phyloP scores from a whole-genome alignment of 768 basidiomycete genomes.

The Serpula lacrymans region DNA sequence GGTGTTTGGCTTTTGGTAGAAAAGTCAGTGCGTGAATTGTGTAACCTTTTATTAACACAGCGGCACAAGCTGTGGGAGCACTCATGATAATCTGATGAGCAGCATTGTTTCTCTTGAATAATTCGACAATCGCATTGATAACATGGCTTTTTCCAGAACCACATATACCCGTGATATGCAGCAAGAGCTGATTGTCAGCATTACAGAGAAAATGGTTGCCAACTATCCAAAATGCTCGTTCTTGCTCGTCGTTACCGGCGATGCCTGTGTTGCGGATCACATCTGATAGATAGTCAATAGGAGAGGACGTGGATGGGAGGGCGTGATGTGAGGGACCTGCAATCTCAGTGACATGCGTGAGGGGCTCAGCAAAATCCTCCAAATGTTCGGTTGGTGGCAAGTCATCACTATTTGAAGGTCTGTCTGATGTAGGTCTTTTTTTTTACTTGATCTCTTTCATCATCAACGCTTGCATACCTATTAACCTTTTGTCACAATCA shows the following conservation, averaged over 20 bases:
- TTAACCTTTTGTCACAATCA: no score
- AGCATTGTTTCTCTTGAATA: constrained; percentile 11
- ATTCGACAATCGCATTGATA: constrained; percentile 14
- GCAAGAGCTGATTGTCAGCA: constrained; percentile 14
- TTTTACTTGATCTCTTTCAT: not conserved
- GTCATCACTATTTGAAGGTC: no score
- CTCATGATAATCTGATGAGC: constrained; percentile 10
- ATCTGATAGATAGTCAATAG: no score
- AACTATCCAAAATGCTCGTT: constrained; percentile 10
- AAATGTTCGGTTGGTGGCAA: no score
- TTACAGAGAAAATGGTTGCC: constrained; percentile 5
- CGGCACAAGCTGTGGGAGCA: constrained; percentile 29
- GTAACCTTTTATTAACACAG: constrained; percentile 21
- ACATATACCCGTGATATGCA: constrained; percentile 25
- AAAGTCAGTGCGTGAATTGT: constrained; percentile 26
- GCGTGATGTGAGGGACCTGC: no score
- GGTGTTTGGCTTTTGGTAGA: constrained; percentile 7
- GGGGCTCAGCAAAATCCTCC: no score
- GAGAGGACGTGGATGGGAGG: no score
- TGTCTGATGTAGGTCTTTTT: no score
- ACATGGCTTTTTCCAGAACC: constrained; percentile 31
- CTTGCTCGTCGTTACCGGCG: constrained; percentile 8
- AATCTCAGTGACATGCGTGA: no score
- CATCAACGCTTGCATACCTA: no score
- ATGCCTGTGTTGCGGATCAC: no score